phyloP scores from a whole-genome alignment of 345 rosid species.

The Jatropha curcas region DNA sequence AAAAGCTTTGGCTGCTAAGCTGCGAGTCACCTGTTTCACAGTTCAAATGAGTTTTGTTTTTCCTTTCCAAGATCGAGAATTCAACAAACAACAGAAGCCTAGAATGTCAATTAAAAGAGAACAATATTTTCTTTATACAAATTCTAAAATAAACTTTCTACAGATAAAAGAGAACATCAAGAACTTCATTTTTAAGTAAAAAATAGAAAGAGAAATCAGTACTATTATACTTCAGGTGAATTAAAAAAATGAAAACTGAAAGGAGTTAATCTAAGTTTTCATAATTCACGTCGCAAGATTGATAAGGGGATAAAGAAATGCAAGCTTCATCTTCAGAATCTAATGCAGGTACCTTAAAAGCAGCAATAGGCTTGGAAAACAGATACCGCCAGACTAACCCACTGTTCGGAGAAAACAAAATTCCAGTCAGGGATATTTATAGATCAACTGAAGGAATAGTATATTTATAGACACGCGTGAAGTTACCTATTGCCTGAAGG shows the following conservation, averaged over 20 bases:
- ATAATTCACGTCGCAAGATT: not conserved
- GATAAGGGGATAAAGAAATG: not conserved
- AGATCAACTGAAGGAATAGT: conserved; percentile 14
- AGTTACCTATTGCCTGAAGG: conserved; percentile 91
- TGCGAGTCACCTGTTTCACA: conserved; percentile 68
- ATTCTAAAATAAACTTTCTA: conserved; percentile 5
- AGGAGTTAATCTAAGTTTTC: not conserved
- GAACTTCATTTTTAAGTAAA: not conserved
- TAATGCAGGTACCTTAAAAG: conserved; percentile 63
- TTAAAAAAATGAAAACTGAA: not conserved
- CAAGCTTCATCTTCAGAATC: not conserved
- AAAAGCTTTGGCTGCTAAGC: conserved; percentile 88
- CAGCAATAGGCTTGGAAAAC: conserved; percentile 79
- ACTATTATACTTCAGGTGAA: not conserved
- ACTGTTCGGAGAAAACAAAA: conserved; percentile 39
- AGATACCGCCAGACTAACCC: conserved; percentile 88
- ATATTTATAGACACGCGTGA: conserved; percentile 14
- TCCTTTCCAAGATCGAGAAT: not conserved
- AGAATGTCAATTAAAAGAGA: not conserved
- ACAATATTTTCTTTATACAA: not conserved
- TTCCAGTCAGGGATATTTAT: conserved; percentile 1
- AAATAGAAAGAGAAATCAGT: not conserved
- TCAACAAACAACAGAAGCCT: not conserved
- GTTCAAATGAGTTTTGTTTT: conserved; percentile 5
- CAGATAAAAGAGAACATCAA: conserved; percentile 5